Conservation (phyloP, 495 filamentous ascomycete genomes). For the Bathelium albidoporum region DNA sequence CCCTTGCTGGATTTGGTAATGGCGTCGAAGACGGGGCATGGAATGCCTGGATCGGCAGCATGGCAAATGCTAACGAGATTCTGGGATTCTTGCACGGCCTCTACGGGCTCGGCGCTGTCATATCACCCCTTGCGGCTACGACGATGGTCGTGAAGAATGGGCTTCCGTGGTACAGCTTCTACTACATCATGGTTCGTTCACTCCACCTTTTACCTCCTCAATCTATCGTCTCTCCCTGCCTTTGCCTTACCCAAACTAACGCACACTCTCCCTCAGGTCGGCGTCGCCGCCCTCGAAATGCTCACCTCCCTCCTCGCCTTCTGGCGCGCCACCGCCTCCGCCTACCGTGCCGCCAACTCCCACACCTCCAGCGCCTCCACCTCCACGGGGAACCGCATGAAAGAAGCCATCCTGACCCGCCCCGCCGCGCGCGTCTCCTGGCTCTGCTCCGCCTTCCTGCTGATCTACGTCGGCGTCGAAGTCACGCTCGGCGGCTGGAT, state of each 20-base stretch:
- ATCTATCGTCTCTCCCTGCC: neutral
- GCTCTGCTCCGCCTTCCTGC: constrained; percentile 64
- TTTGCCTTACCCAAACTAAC: neutral
- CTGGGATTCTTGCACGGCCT: constrained; percentile 49
- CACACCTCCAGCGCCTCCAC: constrained; percentile 28
- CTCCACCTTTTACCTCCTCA: neutral
- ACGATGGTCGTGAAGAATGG: constrained; percentile 41
- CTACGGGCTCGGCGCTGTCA: constrained; percentile 48
- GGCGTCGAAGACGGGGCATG: constrained; percentile 52
- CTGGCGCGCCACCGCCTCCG: constrained; percentile 53
- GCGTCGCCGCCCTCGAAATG: constrained; percentile 52
- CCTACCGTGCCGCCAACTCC: constrained; percentile 45
- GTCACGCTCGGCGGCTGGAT: constrained; percentile 71
- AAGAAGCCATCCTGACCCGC: constrained; percentile 43
- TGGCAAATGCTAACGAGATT: constrained; percentile 52
- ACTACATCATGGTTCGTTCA: constrained; percentile 48
- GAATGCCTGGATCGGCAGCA: constrained; percentile 56
- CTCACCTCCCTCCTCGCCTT: constrained; percentile 46
- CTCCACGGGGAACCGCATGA: constrained; percentile 41
- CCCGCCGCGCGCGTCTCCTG: constrained; percentile 52
- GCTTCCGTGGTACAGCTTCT: constrained; percentile 49
- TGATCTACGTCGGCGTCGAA: constrained; percentile 77
- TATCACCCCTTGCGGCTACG: constrained; percentile 49
- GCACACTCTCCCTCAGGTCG: constrained; percentile 38
- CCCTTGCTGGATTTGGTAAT: constrained; percentile 54